Evolutionary conservation across 2,329 filamentous ascomycete species (phyloP).

Genomic region (Pseudohalonectria lignicola): DNA sequence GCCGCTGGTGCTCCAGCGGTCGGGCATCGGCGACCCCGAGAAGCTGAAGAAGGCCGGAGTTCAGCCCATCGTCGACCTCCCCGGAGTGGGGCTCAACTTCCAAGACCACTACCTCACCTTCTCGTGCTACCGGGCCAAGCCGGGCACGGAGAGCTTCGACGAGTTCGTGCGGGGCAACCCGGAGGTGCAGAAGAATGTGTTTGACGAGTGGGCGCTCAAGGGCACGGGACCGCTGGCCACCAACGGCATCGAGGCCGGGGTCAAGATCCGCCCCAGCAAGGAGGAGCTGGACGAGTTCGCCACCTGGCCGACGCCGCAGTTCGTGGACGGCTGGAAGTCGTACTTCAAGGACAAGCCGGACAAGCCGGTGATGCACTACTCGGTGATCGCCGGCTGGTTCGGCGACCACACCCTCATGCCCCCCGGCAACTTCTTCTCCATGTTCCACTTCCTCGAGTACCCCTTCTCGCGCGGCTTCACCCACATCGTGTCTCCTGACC

Average conservation of each 20-base stretch:
- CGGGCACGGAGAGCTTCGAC: slow-evolving; percentile 67
- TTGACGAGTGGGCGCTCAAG: slow-evolving; percentile 67
- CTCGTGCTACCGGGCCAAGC: slow-evolving; percentile 54
- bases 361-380: slow-evolving; percentile 83
- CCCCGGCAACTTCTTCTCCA: slow-evolving; percentile 34
- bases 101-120: slow-evolving; percentile 42
- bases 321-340: slow-evolving; percentile 64
- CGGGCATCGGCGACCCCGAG: slow-evolving; percentile 43
- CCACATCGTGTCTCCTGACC: slow-evolving; percentile 32
- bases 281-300: slow-evolving; percentile 59
- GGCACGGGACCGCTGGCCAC: slow-evolving; percentile 69
- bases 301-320: slow-evolving; percentile 63
- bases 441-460: slow-evolving; percentile 42
- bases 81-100: slow-evolving; percentile 40
- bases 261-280: slow-evolving; percentile 63
- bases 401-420: slow-evolving; percentile 18
- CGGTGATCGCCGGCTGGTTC: slow-evolving; percentile 57
- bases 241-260: slow-evolving; percentile 70
- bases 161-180: slow-evolving; percentile 69
- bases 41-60: slow-evolving; percentile 32
- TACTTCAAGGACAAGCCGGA: slow-evolving; percentile 81
- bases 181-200: slow-evolving; percentile 61
- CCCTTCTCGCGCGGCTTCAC: slow-evolving; percentile 48
- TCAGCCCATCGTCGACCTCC: slow-evolving; percentile 34
- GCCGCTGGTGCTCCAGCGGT: slow-evolving; percentile 48